These are phyloP conservation scores for Mycena floridula DNA, from an alignment of 768 basidiomycete species.

Conservation along the genomic window DNA sequence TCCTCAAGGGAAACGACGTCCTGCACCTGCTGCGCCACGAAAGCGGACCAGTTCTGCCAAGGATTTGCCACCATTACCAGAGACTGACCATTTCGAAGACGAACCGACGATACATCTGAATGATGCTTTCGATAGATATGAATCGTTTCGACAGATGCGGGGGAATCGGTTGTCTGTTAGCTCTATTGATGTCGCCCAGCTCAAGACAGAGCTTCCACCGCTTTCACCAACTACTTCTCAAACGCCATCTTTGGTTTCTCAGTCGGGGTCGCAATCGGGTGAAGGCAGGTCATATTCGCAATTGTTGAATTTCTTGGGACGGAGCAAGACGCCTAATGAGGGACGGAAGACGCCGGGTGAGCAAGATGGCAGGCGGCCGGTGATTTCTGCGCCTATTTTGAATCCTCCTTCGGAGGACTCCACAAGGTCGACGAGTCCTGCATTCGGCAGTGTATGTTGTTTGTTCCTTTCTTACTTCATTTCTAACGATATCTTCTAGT, in stretches of 20 bases:
- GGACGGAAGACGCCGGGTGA: slow-evolving; percentile 34
- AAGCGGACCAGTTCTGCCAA: slow-evolving; percentile 28
- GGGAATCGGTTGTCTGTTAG: slow-evolving; percentile 54
- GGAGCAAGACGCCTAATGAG: slow-evolving; percentile 47
- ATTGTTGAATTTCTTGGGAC: slow-evolving; percentile 59
- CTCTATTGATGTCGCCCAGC: slow-evolving; percentile 46
- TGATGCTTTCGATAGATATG: slow-evolving; percentile 88
- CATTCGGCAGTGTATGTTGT: slow-evolving; percentile 59
- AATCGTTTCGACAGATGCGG: slow-evolving; percentile 64
- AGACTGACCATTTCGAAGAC: slow-evolving; percentile 18
- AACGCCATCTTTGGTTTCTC: slow-evolving; percentile 20
- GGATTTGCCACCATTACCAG: slow-evolving; percentile 52
- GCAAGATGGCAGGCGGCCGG: slow-evolving; percentile 25
- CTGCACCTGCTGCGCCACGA: slow-evolving; percentile 45
- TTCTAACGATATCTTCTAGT: slow-evolving; percentile 33
- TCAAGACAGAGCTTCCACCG: too few species aligned
- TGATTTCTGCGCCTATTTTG: slow-evolving; percentile 67
- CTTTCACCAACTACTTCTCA: slow-evolving; percentile 39
- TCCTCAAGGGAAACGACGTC: slow-evolving; percentile 34
- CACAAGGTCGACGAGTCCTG: slow-evolving; percentile 45
- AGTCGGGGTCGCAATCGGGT: slow-evolving; percentile 23
- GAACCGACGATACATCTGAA: slow-evolving; percentile 48
- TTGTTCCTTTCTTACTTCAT: background rate
- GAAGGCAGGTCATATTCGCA: slow-evolving; percentile 36
- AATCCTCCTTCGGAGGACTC: slow-evolving; percentile 21